Conservation (phyloP, 75 land plant species). For the Cupressus sempervirens region DNA sequence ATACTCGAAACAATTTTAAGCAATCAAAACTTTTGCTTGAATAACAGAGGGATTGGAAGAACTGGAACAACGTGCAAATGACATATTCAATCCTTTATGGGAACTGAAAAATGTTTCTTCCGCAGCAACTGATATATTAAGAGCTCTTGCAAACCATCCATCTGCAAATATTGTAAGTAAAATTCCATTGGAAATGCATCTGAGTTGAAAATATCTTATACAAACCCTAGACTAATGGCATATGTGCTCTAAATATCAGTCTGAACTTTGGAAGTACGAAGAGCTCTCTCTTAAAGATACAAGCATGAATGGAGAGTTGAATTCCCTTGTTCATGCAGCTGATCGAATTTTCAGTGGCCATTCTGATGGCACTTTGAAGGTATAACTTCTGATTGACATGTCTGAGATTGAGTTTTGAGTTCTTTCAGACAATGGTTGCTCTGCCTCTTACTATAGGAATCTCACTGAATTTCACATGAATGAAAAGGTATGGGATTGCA, state of each 20-base stretch:
- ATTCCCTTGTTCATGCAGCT: slow-evolving; percentile 29
- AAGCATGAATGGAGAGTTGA: slow-evolving; percentile 33
- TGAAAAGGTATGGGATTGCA: slow-evolving; percentile 46
- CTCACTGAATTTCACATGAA: slow-evolving; percentile 7
- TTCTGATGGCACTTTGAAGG: slow-evolving; percentile 61
- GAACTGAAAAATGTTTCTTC: slow-evolving; percentile 37
- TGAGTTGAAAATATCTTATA: neutral
- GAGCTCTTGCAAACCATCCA: slow-evolving; percentile 39
- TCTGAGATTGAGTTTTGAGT: neutral
- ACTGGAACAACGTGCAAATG: slow-evolving; percentile 35
- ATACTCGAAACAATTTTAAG: neutral
- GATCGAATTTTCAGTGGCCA: slow-evolving; percentile 49
- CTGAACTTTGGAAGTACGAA: slow-evolving; percentile 41
- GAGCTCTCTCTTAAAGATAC: slow-evolving; percentile 34
- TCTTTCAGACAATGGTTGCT: neutral
- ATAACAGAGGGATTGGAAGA: slow-evolving; percentile 31
- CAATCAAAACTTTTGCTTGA: neutral
- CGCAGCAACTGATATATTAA: slow-evolving; percentile 29
- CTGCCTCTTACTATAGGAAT: neutral
- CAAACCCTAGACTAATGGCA: neutral
- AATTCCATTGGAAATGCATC: neutral
- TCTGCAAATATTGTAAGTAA: slow-evolving; percentile 43
- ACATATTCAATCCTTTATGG: slow-evolving; percentile 35
- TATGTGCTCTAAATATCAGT: slow-evolving; percentile 15
- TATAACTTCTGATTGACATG: neutral